These are phyloP conservation scores for Sanghuangporus sanghuang DNA, from an alignment of 1,284 basidiomycete species.

Conservation along the genomic window DNA sequence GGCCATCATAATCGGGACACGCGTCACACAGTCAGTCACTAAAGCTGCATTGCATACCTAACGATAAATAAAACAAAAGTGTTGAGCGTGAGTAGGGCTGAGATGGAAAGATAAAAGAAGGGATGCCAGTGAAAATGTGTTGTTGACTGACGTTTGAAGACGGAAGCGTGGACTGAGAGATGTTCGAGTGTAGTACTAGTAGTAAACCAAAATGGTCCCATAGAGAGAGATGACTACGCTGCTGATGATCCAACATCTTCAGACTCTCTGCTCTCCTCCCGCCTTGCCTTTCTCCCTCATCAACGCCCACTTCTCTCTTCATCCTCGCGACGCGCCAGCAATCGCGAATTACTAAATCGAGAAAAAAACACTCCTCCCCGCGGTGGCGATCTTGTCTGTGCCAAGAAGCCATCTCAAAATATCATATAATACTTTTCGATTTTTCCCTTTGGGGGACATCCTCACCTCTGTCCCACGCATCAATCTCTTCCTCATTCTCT, in stretches of 20 bases:
- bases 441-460: background rate
- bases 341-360: conserved; percentile 5
- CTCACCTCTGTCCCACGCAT: conserved; percentile 12
- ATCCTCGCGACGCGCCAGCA: background rate
- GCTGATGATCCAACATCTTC: background rate
- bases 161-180: background rate
- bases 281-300: background rate
- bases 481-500: background rate
- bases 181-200: background rate
- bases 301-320: background rate
- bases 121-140: background rate
- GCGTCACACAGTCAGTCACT: background rate
- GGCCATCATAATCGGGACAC: background rate
- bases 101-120: too few relatives aligned
- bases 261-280: background rate
- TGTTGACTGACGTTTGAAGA: background rate
- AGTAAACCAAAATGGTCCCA: conserved; percentile 1
- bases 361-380: background rate
- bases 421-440: background rate
- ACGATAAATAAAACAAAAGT: background rate
- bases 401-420: background rate
- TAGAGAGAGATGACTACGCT: background rate
- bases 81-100: too few relatives aligned
- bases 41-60: background rate
- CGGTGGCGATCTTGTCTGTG: conserved; percentile 3